A percentile compares a stretch with the other conserved stretches of the same genome.
phyloP scores from a whole-genome alignment of 306 rosid genomes.

The Gastrolobium bilobum region DNA sequence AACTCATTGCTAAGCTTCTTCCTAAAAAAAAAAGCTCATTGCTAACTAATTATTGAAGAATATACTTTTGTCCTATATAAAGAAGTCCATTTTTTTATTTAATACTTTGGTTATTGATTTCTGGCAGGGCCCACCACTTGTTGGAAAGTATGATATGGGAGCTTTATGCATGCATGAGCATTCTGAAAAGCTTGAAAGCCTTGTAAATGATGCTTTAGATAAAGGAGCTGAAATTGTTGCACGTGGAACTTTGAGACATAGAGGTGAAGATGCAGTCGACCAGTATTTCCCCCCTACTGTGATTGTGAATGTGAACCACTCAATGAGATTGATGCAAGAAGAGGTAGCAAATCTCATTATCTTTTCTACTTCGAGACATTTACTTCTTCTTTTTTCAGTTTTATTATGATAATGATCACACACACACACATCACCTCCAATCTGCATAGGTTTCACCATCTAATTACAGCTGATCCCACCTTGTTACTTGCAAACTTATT shows the following conservation, averaged over 20 bases:
- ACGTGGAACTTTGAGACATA: constrained; percentile 83
- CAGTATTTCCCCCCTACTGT: constrained; percentile 91
- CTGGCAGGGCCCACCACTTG: constrained; percentile 88
- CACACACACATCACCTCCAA: not conserved
- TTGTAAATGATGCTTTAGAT: constrained; percentile 80
- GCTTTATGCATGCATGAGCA: constrained; percentile 92
- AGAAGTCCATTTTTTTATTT: constrained; percentile 7
- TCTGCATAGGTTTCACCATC: constrained; percentile 14
- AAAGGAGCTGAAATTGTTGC: constrained; percentile 85
- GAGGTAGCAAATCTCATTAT: constrained; percentile 63
- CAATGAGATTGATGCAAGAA: constrained; percentile 92
- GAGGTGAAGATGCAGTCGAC: constrained; percentile 90
- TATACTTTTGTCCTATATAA: not conserved
- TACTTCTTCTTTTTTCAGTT: not conserved
- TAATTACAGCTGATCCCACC: not conserved
- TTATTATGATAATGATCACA: constrained; percentile 7
- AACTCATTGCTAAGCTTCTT: not conserved
- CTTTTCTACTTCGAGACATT: constrained; percentile 30
- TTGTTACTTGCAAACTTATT: not conserved
- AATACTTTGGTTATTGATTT: constrained; percentile 39
- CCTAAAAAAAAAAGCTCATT: not conserved
- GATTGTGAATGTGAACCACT: constrained; percentile 81
- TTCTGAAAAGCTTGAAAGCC: constrained; percentile 87
- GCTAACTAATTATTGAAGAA: not conserved
- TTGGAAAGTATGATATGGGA: constrained; percentile 93